Base-by-base conservation (phyloP, 139 green algal species). In the Chlamydomonas sphaeroides region DNA sequence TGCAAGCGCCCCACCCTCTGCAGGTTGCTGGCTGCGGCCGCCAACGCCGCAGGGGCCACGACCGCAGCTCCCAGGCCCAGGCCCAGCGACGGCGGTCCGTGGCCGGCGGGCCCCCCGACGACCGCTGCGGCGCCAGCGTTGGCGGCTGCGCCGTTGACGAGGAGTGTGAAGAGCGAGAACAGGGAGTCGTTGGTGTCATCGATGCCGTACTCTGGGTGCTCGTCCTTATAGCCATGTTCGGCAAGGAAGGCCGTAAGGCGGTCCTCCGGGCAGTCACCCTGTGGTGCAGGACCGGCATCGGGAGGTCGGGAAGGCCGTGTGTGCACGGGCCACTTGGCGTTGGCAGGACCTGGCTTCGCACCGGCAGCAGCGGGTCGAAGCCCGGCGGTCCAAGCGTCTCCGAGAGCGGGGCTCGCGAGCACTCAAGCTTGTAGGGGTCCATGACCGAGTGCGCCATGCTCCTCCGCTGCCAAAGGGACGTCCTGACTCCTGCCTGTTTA, bases 381-480 rank as follows among this genome's bases (percentile, higher is more conserved):
- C 75, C 75, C 10, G 75, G 75, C 1, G 75, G 75, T n/a, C 75
- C 75, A 65, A 82, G 75, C 32, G 61, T 73, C 6, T 72, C 75
- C 33, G 75, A 82, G 0, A 82, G 75, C 11, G 75, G 75, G 15
- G 75, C 32, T 36, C 45, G n/a, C 20, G 11, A 21, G 4, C 62
- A 73, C 21, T 42, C 73, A 17, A 82, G 75, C 33, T 82, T 72
- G 62, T 82, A 82, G 6, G 75, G 75, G 62, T 82, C 75, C 75
- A 82, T 82, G n/a, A n/a, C n/a, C n/a, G n/a, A n/a, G n/a, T n/a
- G n/a, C n/a, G n/a, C n/a, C n/a, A n/a, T n/a, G n/a, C n/a, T 32
- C 10, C 26, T 10, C 56, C 23, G 2, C n/a, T n/a, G n/a, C n/a
- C n/a, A n/a, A n/a, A n/a, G n/a, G n/a, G n/a, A n/a, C n/a, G n/a